Conservation (phyloP, 768 basidiomycete species). For the Hygrophoropsis aurantiaca region DNA sequence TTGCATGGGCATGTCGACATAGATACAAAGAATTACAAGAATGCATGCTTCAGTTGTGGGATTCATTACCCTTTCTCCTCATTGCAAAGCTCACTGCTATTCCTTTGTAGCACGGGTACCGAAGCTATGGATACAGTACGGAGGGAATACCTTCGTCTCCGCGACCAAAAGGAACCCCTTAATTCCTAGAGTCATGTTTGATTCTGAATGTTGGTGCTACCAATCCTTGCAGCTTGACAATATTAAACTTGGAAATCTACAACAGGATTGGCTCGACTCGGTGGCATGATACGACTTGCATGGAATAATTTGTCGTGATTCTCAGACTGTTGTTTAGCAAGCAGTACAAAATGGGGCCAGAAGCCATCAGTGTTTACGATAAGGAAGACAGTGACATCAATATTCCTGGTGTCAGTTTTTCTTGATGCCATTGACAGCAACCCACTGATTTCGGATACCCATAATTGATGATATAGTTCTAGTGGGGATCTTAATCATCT, state of each 20-base stretch:
- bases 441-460: constrained; percentile 69
- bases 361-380: no score
- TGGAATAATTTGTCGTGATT: no score
- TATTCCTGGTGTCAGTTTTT: constrained; percentile 16
- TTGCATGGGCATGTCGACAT: constrained; percentile 80
- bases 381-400: no score
- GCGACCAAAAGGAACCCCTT: constrained; percentile 36
- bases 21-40: constrained; percentile 69
- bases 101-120: constrained; percentile 57
- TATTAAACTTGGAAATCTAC: no score
- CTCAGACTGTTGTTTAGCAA: no score
- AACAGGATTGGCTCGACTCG: no score
- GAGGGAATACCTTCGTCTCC: constrained; percentile 69
- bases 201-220: no score
- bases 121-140: constrained; percentile 74
- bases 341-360: no score
- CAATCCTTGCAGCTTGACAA: no score
- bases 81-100: not conserved
- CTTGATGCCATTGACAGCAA: constrained; percentile 45
- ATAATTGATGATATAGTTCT: constrained; percentile 74
- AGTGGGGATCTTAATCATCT: constrained; percentile 7
- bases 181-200: not conserved
- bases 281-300: no score
- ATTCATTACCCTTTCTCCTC: not conserved
- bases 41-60: constrained; percentile 82